phyloP scores from a whole-genome alignment of 176 grass and related monocot genomes.

The Alopecurus myosuroides region DNA sequence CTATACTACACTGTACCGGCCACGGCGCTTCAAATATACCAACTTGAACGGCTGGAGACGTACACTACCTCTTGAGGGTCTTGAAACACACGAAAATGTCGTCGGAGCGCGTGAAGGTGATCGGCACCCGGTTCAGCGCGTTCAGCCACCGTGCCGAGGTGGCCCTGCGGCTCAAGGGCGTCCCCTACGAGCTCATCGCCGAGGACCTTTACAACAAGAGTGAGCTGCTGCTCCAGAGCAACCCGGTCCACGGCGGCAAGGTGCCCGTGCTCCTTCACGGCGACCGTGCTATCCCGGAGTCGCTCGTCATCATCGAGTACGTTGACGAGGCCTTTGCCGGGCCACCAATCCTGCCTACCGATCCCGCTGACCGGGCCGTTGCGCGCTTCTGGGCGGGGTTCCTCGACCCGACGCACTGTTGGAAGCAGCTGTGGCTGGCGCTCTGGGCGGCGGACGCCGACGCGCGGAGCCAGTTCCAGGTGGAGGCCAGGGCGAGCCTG shows the following conservation, averaged over 20 bases:
- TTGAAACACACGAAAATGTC: not conserved
- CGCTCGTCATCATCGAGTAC: constrained; percentile 39
- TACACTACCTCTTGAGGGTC: not conserved
- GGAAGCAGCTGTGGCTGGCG: not conserved
- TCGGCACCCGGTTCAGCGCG: not conserved
- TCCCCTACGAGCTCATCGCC: not conserved
- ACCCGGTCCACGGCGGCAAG: constrained; percentile 41
- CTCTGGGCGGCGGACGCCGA: not conserved
- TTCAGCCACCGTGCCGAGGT: not conserved
- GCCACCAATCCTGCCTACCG: not conserved
- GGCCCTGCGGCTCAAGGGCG: not conserved
- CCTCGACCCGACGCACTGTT: not conserved
- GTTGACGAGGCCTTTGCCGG: constrained; percentile 32
- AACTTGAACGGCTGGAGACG: not conserved
- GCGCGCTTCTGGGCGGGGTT: constrained; percentile 37
- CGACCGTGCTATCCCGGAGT: constrained; percentile 15
- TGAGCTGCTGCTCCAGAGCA: constrained; percentile 23
- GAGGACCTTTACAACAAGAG: constrained; percentile 40
- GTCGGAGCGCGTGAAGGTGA: not conserved
- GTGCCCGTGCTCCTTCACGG: constrained; percentile 41
- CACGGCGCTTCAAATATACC: not conserved
- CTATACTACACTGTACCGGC: not conserved
- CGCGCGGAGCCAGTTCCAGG: not conserved
- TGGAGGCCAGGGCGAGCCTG: not conserved
- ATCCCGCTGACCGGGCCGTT: constrained; percentile 7